Conservation (phyloP, 2,329 filamentous ascomycete genomes). For the Fusarium odoratissimum region DNA sequence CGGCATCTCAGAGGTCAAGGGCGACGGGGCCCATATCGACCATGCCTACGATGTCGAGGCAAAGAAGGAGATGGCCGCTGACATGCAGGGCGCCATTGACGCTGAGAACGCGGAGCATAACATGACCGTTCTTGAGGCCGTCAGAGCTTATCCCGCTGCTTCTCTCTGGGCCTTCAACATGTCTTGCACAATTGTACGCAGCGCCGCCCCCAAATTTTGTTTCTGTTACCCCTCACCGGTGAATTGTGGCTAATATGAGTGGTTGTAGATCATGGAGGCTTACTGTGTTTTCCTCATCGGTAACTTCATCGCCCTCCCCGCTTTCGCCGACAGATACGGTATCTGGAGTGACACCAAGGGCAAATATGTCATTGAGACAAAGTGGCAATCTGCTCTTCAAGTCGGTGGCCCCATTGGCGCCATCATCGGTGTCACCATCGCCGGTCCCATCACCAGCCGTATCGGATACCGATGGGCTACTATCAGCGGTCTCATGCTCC, state of each 20-base stretch:
- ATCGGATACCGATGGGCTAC: conserved; percentile 54
- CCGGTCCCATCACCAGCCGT: conserved; percentile 52
- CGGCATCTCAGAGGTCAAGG: conserved; percentile 24
- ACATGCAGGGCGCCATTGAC: conserved; percentile 42
- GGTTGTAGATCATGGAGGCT: conserved; percentile 59
- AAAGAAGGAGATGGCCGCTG: conserved; percentile 22
- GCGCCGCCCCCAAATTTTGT: conserved; percentile 22
- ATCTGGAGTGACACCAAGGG: conserved; percentile 31
- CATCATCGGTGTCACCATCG: conserved; percentile 51
- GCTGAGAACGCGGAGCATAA: conserved; percentile 57
- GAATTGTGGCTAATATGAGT: background rate
- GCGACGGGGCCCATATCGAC: conserved; percentile 23
- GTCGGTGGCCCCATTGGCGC: conserved; percentile 51
- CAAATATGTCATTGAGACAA: conserved; percentile 52
- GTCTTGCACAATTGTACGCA: conserved; percentile 61
- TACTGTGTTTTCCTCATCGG: conserved; percentile 62
- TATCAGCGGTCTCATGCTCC: conserved; percentile 50
- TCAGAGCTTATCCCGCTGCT: conserved; percentile 56
- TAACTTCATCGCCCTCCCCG: conserved; percentile 57
- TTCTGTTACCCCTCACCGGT: background rate
- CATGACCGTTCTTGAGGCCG: conserved; percentile 53
- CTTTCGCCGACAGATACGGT: conserved; percentile 55
- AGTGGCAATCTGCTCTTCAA: conserved; percentile 55
- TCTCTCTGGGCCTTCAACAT: conserved; percentile 61
- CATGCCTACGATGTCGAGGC: conserved; percentile 37